These are phyloP conservation scores for Cupressus sempervirens DNA, from an alignment of 75 land plant genomes.

Conservation along the genomic window DNA sequence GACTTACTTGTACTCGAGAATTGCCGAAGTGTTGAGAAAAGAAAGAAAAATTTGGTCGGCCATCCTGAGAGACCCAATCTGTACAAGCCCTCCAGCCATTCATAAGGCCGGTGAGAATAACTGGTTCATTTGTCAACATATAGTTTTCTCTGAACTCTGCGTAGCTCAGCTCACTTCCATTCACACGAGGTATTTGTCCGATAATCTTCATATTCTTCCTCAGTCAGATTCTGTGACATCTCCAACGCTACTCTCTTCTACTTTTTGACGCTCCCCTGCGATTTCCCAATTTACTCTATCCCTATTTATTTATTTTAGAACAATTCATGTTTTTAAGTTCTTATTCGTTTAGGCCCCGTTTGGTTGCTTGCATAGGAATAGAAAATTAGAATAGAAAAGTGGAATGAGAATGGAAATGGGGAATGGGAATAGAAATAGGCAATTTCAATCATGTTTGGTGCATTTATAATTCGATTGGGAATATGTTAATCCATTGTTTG, in stretches of 20 bases:
- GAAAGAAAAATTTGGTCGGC: slow-evolving; percentile 58
- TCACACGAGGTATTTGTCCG: slow-evolving; percentile 39
- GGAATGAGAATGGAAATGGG: too few species aligned
- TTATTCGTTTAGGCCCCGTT: too few species aligned
- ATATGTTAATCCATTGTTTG: too few species aligned
- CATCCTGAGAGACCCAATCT: slow-evolving; percentile 59
- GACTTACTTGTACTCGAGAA: slow-evolving; percentile 62
- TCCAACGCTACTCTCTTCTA: background rate
- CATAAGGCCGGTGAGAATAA: slow-evolving; percentile 71
- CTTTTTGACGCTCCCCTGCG: background rate
- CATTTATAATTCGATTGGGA: too few species aligned
- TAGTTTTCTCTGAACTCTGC: slow-evolving; percentile 46
- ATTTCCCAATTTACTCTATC: too few species aligned
- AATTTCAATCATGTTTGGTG: too few species aligned
- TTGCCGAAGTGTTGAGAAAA: slow-evolving; percentile 48
- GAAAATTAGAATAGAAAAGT: too few species aligned
- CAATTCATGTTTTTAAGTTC: too few species aligned
- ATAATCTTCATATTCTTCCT: slow-evolving; percentile 33
- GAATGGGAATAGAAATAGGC: too few species aligned
- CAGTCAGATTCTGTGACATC: background rate
- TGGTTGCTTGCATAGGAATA: too few species aligned
- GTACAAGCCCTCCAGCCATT: slow-evolving; percentile 61
- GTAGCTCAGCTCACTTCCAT: slow-evolving; percentile 45
- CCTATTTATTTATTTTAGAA: too few species aligned
- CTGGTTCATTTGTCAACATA: slow-evolving; percentile 54